These are phyloP conservation scores for Phyllosticta citrichinensis DNA, from an alignment of 2,329 filamentous ascomycete species.

Conservation along the genomic window DNA sequence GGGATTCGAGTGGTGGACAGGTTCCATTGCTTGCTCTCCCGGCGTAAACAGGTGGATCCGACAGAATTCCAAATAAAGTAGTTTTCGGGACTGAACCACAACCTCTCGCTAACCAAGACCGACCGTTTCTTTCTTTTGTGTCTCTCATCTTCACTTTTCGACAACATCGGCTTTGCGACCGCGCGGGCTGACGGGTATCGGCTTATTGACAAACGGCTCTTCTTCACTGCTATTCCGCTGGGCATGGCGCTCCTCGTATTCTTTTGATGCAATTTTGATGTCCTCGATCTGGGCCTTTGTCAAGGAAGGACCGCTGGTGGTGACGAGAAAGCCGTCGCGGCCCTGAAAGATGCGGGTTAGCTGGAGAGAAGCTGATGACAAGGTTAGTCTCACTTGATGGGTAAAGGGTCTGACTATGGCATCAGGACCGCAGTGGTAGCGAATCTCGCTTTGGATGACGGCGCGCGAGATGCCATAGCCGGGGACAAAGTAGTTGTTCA, in stretches of 20 bases:
- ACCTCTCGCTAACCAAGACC: neutral
- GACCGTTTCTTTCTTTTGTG: neutral
- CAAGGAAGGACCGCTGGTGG: constrained; percentile 29
- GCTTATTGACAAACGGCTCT: constrained; percentile 27
- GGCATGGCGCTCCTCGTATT: constrained; percentile 34
- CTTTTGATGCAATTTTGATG: constrained; percentile 28
- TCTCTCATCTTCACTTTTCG: neutral
- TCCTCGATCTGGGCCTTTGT: constrained; percentile 37
- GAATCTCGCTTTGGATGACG: constrained; percentile 35
- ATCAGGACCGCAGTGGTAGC: constrained; percentile 33
- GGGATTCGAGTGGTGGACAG: too few species aligned
- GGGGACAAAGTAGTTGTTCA: constrained; percentile 33
- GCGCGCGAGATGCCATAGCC: constrained; percentile 33
- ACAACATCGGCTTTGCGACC: neutral
- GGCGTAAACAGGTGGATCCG: too few species aligned
- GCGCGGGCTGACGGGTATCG: constrained; percentile 23
- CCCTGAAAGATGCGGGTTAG: constrained; percentile 19
- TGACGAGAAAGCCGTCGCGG: constrained; percentile 33
- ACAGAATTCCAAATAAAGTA: neutral
- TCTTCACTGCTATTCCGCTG: constrained; percentile 19
- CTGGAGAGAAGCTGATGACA: neutral
- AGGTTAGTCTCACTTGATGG: constrained; percentile 25
- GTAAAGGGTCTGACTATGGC: constrained; percentile 33
- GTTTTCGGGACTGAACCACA: neutral
- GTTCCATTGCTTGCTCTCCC: too few species aligned